Evolutionary conservation across 768 basidiomycete species (phyloP).

Genomic region (Pulveroboletus frians): DNA sequence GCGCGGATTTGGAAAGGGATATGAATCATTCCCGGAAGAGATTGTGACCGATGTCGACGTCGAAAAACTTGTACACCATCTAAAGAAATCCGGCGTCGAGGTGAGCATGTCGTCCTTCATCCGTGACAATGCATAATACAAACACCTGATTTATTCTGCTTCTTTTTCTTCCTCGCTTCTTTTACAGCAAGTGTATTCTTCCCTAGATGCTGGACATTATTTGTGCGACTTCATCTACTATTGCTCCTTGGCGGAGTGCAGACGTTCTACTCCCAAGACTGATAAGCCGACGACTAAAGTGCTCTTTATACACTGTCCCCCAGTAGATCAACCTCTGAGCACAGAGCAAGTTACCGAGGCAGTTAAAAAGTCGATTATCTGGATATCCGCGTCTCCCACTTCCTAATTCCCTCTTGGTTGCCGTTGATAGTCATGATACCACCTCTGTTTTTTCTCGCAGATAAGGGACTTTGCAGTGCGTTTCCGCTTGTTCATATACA

Average conservation of each 20-base stretch:
- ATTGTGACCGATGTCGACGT: conserved; percentile 34
- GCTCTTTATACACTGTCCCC: conserved; percentile 69
- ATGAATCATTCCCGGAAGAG: conserved; percentile 34
- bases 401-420: conserved; percentile 8
- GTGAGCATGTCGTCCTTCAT: conserved; percentile 19
- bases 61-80: conserved; percentile 32
- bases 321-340: conserved; percentile 56
- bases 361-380: conserved; percentile 54
- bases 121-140: background rate
- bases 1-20: conserved; percentile 35
- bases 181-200: conserved; percentile 59
- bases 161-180: background rate
- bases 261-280: conserved; percentile 34
- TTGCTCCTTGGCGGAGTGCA: conserved; percentile 66
- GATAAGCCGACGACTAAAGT: conserved; percentile 39
- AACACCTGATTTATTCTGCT: conserved; percentile 6
- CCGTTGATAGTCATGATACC: conserved; percentile 12
- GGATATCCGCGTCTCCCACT: conserved; percentile 40
- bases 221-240: conserved; percentile 76
- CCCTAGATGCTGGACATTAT: conserved; percentile 73
- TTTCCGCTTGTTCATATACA: background rate
- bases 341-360: conserved; percentile 66
- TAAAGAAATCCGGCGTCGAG: conserved; percentile 29
- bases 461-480: conserved; percentile 24
- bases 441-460: conserved; percentile 5